Evolutionary conservation across 192 early-diverging fungal species (phyloP).

Genomic region (Podila verticillata): DNA sequence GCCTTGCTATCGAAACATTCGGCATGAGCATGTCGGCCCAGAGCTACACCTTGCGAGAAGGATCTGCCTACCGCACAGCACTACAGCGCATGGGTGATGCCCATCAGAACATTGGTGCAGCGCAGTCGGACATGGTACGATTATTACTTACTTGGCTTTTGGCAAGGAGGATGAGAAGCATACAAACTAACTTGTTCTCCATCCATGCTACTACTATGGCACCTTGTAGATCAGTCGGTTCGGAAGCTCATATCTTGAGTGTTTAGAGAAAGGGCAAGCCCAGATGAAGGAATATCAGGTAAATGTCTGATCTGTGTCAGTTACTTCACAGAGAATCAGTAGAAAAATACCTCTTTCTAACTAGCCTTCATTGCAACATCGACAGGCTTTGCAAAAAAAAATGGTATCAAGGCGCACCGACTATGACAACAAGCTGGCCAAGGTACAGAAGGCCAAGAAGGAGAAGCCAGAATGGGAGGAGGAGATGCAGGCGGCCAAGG

Average conservation of each 20-base stretch:
- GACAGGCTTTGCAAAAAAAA: constrained; percentile 80
- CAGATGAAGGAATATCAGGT: constrained; percentile 50
- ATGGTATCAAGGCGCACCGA: constrained; percentile 89
- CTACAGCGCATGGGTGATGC: constrained; percentile 48
- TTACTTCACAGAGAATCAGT: too few species aligned
- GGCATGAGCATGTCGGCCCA: constrained; percentile 41
- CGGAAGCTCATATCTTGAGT: constrained; percentile 33
- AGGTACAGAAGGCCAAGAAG: constrained; percentile 91
- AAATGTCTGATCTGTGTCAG: neutral
- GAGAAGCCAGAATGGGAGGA: constrained; percentile 92
- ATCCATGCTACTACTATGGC: too few species aligned
- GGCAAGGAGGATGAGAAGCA: too few species aligned
- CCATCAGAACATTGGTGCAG: constrained; percentile 47
- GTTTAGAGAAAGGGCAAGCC: constrained; percentile 33
- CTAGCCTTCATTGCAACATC: constrained; percentile 43
- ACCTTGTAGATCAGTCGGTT: constrained; percentile 32
- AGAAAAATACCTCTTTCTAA: neutral
- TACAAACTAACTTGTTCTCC: too few species aligned
- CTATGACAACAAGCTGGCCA: constrained; percentile 91
- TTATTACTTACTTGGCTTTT: neutral
- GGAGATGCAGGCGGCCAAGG: constrained; percentile 86
- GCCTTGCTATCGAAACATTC: constrained; percentile 46
- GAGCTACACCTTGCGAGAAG: constrained; percentile 46
- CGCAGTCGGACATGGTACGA: constrained; percentile 32
- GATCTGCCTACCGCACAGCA: constrained; percentile 33